A percentile compares a stretch with the other conserved stretches of the same genome.
phyloP scores from a whole-genome alignment of 768 basidiomycete genomes.

The Candolleomyces efflorescens region DNA sequence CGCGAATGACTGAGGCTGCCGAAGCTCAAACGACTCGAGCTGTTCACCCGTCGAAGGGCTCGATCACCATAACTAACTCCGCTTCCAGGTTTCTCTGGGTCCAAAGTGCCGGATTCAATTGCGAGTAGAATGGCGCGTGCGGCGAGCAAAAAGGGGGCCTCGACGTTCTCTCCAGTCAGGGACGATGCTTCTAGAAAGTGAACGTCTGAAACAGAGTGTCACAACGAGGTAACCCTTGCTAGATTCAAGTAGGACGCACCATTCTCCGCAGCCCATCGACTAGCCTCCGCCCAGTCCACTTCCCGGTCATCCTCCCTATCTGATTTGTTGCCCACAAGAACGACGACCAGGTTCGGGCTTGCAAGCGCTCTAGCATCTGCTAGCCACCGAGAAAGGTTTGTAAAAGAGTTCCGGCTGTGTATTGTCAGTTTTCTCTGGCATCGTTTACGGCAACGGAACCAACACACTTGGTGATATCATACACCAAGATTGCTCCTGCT shows the following conservation, averaged over 20 bases:
- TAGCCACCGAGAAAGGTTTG: conserved; percentile 83
- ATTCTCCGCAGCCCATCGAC: conserved; percentile 94
- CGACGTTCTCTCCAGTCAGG: conserved; percentile 87
- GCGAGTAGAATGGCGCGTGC: conserved; percentile 85
- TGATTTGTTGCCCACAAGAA: conserved; percentile 93
- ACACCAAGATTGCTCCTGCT: conserved; percentile 86
- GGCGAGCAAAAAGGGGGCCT: conserved; percentile 86
- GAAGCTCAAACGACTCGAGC: conserved; percentile 85
- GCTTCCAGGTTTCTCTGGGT: conserved; percentile 92
- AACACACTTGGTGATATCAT: conserved; percentile 87
- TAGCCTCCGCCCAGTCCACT: conserved; percentile 94
- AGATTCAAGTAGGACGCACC: conserved; percentile 41
- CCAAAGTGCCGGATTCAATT: conserved; percentile 85
- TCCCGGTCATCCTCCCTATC: conserved; percentile 94
- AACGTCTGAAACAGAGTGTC: conserved; percentile 50
- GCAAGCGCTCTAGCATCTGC: conserved; percentile 91
- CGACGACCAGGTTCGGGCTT: conserved; percentile 84
- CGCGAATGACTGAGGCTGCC: conserved; percentile 73
- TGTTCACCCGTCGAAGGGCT: conserved; percentile 84
- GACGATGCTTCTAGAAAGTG: conserved; percentile 95
- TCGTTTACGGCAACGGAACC: neutral
- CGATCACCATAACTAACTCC: conserved; percentile 97
- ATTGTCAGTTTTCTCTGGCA: conserved; percentile 6
- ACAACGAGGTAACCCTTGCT: neutral
- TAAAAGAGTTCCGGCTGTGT: conserved; percentile 80